phyloP scores from a whole-genome alignment of 345 rosid genomes.

The Brassica juncea region DNA sequence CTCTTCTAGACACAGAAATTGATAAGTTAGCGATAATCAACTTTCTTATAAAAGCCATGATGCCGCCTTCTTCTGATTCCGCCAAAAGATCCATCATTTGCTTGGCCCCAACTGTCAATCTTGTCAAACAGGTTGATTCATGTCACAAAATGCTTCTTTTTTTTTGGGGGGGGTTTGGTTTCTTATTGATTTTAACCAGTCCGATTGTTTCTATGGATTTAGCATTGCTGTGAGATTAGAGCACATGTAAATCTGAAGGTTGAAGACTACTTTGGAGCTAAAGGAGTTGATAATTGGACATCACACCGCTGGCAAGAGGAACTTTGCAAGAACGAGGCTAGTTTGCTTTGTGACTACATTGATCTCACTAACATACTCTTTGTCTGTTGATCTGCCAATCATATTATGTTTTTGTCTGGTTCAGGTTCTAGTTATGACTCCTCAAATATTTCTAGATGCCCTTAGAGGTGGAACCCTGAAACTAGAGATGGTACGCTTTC shows the following conservation, averaged over 20 bases:
- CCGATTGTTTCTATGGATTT: slow-evolving; percentile 27
- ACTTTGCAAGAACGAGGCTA: slow-evolving; percentile 60
- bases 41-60: slow-evolving; percentile 60
- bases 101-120: slow-evolving; percentile 82
- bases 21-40: slow-evolving; percentile 72
- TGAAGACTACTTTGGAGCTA: slow-evolving; percentile 75
- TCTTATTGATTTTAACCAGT: background rate
- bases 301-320: slow-evolving; percentile 66
- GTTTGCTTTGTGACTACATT: slow-evolving; percentile 29
- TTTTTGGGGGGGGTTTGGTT: background rate
- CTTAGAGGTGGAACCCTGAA: slow-evolving; percentile 67
- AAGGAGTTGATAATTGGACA: slow-evolving; percentile 74
- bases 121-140: slow-evolving; percentile 62
- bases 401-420: slow-evolving; percentile 12
- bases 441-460: slow-evolving; percentile 79
- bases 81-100: slow-evolving; percentile 57
- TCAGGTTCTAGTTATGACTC: slow-evolving; percentile 93
- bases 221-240: slow-evolving; percentile 74
- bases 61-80: slow-evolving; percentile 30
- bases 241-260: slow-evolving; percentile 49
- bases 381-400: slow-evolving; percentile 16
- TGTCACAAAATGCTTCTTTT: background rate
- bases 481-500: slow-evolving; percentile 58
- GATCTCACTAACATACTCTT: background rate
- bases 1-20: slow-evolving; percentile 65